Evolutionary conservation across 169 alveolate genomes (phyloP), one percentile per base, ranked within the genome.

Genomic region (Plasmodium gaboni): DNA sequence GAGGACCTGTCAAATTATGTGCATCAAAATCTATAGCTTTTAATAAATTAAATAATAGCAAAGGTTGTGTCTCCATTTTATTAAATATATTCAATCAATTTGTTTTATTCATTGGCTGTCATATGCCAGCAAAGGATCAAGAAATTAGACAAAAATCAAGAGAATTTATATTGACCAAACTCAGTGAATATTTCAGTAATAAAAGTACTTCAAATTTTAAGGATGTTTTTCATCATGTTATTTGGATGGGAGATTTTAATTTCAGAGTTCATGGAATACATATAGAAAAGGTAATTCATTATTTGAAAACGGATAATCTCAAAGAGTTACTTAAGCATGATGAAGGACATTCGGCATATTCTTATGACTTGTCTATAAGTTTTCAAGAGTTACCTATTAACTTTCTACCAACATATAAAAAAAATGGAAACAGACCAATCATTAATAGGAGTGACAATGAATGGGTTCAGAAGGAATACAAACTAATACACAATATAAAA

Each of bases 181-280:
- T 94, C 6, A 85, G 95, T 24, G 92, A 89, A 38, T 68, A 87
- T 28, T 95, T 92, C 85, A 93, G 96, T n/a, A 80, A 51, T 70
- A 73, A 86, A 70, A 42, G 70, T n/a, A 93, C 93, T 5, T 80
- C 93, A 3, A 90, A 89, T 22, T 92, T 95, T 74, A 73, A 93
- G 15, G 95, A 94, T 28, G 96, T 95, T 4, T 95, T 95, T 88
- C 97, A 95, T 76, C 97, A 95, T 92, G 89, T 95, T 38, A 65
- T 95, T n/a, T 95, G 97, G 97, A 93, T 95, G 22, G 97, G 97
- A 15, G 97, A 95, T 76, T 95, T 95, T 93, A 95, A 95, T 73
- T 94, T 94, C 91, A 70, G 97, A 26, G 87, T 88, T 65, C 38
- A 71, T 68, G 86, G 92, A 32, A 78, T 59, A 65, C 57, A 74